Evolutionary conservation across 305 asterid species (phyloP).

Genomic region (Fraxinus sp.): DNA sequence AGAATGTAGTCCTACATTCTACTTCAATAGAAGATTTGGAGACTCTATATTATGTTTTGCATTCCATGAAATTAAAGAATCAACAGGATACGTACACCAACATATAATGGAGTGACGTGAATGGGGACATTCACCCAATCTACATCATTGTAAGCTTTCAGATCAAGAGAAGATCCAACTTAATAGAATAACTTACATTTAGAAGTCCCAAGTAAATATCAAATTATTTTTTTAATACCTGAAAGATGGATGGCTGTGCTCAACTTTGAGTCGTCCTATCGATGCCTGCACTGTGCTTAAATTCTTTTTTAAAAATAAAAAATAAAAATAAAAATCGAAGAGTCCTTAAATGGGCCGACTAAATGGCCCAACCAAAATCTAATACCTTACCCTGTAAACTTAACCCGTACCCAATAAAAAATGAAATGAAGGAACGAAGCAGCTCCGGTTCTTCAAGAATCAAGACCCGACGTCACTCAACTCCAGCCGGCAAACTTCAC

Average conservation of each 20-base stretch:
- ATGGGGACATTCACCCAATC: not conserved
- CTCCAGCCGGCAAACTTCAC: not conserved
- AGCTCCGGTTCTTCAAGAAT: not conserved
- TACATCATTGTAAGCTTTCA: not conserved
- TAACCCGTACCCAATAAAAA: not conserved
- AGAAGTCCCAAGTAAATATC: not conserved
- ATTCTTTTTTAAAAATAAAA: no score
- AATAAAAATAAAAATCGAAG: not conserved
- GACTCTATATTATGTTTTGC: not conserved
- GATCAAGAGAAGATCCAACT: not conserved
- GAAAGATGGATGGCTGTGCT: not conserved
- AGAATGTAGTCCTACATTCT: no score
- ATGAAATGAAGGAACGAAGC: not conserved
- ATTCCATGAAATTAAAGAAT: not conserved
- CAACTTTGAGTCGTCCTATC: not conserved
- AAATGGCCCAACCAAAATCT: not conserved
- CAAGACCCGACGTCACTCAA: not conserved
- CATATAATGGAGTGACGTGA: not conserved
- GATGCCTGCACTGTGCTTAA: not conserved
- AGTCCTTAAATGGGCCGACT: not conserved
- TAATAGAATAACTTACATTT: not conserved
- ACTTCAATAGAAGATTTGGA: not conserved
- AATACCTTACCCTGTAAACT: not conserved
- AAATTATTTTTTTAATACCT: not conserved
- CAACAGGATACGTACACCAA: not conserved